Evolutionary conservation across 73 alveolate species (phyloP).

Genomic region (Paramecium sexaurelia): DNA sequence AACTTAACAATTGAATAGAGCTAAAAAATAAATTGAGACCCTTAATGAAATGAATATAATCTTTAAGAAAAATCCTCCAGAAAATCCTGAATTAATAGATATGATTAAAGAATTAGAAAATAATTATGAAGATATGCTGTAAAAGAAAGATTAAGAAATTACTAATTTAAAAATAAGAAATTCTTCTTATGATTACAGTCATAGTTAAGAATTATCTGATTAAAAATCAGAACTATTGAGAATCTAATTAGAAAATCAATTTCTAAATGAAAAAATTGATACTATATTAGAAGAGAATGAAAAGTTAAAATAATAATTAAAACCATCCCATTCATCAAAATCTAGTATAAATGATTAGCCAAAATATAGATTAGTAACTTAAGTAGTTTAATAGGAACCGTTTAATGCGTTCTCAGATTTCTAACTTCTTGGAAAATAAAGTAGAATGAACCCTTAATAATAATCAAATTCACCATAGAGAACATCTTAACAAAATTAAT

Average conservation of each 20-base stretch:
- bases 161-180: background rate
- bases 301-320: background rate
- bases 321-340: background rate
- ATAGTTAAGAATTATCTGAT: background rate
- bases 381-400: background rate
- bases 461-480: background rate
- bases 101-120: background rate
- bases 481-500: background rate
- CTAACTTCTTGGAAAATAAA: background rate
- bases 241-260: background rate
- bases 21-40: background rate
- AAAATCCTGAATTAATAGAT: background rate
- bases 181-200: background rate
- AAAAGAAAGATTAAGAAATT: constrained; percentile 1
- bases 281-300: background rate
- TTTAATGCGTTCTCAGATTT: background rate
- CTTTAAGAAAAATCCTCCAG: constrained; percentile 9
- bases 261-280: background rate
- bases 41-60: constrained; percentile 15
- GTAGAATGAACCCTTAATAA: background rate
- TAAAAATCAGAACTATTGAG: background rate
- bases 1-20: background rate
- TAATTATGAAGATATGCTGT: background rate
- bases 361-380: background rate
- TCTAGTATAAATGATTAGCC: background rate